Evolutionary conservation across 306 rosid species (phyloP).

Genomic region (cucumber (Cucumis sativus)): DNA sequence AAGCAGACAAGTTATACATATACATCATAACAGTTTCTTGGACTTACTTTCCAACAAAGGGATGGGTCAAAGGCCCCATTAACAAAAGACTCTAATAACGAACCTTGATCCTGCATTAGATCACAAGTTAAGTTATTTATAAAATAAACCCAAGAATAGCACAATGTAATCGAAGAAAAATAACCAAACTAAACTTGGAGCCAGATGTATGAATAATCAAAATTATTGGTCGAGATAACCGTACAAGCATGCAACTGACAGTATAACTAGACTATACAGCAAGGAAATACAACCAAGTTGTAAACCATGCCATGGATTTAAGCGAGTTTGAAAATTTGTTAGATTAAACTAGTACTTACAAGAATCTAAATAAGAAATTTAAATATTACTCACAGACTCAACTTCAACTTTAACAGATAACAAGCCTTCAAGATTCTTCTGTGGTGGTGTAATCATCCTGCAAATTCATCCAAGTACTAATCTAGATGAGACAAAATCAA

Average conservation of each 20-base stretch:
- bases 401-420: conserved; percentile 13
- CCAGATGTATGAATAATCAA: neutral
- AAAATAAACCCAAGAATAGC: neutral
- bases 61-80: conserved; percentile 25
- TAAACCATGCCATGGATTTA: neutral
- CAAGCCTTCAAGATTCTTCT: conserved; percentile 51
- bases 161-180: too few species aligned
- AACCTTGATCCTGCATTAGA: conserved; percentile 35
- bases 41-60: conserved; percentile 39
- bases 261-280: too few species aligned
- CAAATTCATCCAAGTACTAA: neutral
- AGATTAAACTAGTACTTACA: neutral
- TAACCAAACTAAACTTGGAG: neutral
- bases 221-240: neutral
- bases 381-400: conserved; percentile 26
- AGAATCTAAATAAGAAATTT: neutral
- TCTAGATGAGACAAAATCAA: neutral
- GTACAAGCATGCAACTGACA: too few species aligned
- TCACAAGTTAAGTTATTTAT: neutral
- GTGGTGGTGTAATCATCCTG: conserved; percentile 45
- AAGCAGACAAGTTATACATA: too few species aligned
- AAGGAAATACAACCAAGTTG: too few species aligned
- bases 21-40: neutral
- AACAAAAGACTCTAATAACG: conserved; percentile 24
- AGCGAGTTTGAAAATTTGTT: neutral